These are phyloP conservation scores for Aplosporella prunicola DNA, from an alignment of 2,329 filamentous ascomycete species.

Conservation along the genomic window DNA sequence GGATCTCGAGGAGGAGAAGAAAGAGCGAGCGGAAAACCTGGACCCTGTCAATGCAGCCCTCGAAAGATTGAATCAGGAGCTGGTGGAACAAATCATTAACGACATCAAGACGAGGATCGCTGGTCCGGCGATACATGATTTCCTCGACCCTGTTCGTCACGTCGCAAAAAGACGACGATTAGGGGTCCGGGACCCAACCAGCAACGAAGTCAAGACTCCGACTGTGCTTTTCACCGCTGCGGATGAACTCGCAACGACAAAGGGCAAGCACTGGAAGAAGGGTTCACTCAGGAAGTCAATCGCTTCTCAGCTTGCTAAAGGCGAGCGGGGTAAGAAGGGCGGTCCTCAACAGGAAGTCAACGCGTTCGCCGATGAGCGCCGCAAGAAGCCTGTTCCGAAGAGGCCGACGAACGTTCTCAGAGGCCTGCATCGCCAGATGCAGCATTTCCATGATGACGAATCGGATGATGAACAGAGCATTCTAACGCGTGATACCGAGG, in stretches of 20 bases:
- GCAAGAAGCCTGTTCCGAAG: slow-evolving; percentile 44
- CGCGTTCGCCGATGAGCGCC: slow-evolving; percentile 49
- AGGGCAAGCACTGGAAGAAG: slow-evolving; percentile 5
- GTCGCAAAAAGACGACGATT: slow-evolving; percentile 67
- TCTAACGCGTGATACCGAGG: slow-evolving; percentile 68
- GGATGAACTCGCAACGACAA: slow-evolving; percentile 1
- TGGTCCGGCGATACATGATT: slow-evolving; percentile 68
- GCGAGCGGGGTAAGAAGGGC: slow-evolving; percentile 4
- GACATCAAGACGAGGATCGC: slow-evolving; percentile 85
- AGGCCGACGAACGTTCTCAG: slow-evolving; percentile 58
- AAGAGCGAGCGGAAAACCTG: slow-evolving; percentile 73
- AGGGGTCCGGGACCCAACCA: slow-evolving; percentile 59
- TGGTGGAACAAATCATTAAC: slow-evolving; percentile 77
- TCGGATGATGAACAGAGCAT: slow-evolving; percentile 70
- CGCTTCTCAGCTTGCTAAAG: slow-evolving; percentile 1
- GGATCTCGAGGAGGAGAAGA: slow-evolving; percentile 84
- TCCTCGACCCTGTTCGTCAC: slow-evolving; percentile 74
- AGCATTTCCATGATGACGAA: slow-evolving; percentile 64
- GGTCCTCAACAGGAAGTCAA: slow-evolving; percentile 22
- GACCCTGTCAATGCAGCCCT: slow-evolving; percentile 84
- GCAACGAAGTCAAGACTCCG: slow-evolving; percentile 47
- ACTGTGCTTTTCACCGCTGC: slow-evolving; percentile 39
- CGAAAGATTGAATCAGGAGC: slow-evolving; percentile 66
- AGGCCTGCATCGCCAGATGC: slow-evolving; percentile 71
- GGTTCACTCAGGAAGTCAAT: slow-evolving; percentile 4